These are phyloP conservation scores for Chaetomiaceae sp. DNA, from an alignment of 2,329 filamentous ascomycete species.

Conservation along the genomic window DNA sequence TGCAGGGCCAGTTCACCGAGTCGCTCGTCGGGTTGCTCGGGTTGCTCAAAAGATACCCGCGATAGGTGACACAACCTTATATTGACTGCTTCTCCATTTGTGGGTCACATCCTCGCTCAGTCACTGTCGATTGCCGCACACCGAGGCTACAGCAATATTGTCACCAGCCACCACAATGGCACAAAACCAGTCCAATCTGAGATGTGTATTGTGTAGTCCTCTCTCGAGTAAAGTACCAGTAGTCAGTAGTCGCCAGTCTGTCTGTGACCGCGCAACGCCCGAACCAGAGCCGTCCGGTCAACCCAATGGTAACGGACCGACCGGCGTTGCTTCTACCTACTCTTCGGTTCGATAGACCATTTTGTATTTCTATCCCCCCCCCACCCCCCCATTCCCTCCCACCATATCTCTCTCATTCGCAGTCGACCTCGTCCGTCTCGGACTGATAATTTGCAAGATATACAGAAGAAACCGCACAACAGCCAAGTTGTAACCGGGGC, in stretches of 20 bases:
- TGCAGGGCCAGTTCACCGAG: too few species aligned
- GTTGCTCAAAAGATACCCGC: too few species aligned
- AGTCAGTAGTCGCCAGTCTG: background rate
- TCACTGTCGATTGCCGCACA: too few species aligned
- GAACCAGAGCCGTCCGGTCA: background rate
- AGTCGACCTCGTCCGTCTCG: background rate
- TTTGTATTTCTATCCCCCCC: background rate
- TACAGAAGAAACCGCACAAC: constrained; percentile 4
- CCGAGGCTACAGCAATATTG: background rate
- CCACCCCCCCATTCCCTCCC: background rate
- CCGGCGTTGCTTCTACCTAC: background rate
- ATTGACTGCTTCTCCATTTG: too few species aligned
- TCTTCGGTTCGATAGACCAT: background rate
- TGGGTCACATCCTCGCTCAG: too few species aligned
- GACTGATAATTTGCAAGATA: background rate
- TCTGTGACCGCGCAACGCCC: background rate
- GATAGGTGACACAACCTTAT: too few species aligned
- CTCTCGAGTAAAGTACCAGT: background rate
- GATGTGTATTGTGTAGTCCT: background rate
- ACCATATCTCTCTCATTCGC: background rate
- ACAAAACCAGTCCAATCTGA: background rate
- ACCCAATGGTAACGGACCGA: background rate
- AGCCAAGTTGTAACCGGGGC: background rate
- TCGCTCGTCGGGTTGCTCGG: too few species aligned
- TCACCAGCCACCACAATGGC: background rate